Conservation (phyloP, 176 grass and related monocot genomes). For the Rhynchospora tenuis region DNA sequence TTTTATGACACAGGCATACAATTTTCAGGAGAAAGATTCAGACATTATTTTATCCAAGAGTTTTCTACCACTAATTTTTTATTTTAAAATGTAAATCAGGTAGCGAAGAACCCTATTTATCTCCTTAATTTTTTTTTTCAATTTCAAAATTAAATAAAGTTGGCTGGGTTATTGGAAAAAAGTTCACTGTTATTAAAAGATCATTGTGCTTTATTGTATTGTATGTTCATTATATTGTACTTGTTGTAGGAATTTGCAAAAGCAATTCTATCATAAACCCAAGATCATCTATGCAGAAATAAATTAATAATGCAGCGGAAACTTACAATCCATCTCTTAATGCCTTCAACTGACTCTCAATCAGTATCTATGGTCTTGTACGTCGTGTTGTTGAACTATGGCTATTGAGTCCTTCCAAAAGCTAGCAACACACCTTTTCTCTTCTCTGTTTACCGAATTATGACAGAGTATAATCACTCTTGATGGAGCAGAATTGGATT, state of each 20-base stretch:
- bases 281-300: too few relatives aligned
- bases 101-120: background rate
- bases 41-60: background rate
- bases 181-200: background rate
- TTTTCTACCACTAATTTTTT: background rate
- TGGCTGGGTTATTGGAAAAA: background rate
- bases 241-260: background rate
- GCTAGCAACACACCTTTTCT: too few relatives aligned
- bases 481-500: too few relatives aligned
- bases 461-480: too few relatives aligned
- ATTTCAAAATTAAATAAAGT: background rate
- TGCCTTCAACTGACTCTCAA: too few relatives aligned
- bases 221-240: background rate
- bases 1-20: background rate
- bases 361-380: too few relatives aligned
- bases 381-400: too few relatives aligned
- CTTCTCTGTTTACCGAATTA: too few relatives aligned
- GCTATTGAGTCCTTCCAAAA: too few relatives aligned
- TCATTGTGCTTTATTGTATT: background rate
- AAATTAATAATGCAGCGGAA: too few relatives aligned
- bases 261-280: too few relatives aligned
- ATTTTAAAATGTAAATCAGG: background rate
- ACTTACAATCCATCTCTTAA: too few relatives aligned
- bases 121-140: background rate
- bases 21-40: background rate